Conservation (phyloP, 352 stramenopile genomes). For the Phytophthora fragariae region DNA sequence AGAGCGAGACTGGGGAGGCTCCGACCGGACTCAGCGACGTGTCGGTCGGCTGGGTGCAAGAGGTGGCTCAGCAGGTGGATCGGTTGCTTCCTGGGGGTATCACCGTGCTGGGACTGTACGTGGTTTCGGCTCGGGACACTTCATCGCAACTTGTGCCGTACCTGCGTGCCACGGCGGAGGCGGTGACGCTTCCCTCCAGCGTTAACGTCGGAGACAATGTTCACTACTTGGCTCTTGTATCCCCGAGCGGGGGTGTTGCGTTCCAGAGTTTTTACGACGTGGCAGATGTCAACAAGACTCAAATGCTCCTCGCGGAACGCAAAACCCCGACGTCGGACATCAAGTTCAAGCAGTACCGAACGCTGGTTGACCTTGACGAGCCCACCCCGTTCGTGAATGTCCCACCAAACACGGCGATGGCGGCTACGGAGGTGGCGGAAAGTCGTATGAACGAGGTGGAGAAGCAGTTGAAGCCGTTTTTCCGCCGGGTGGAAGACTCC, state of each 20-base stretch:
- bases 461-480: conserved; percentile 58
- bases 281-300: conserved; percentile 49
- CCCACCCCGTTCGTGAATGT: conserved; percentile 42
- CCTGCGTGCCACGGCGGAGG: conserved; percentile 55
- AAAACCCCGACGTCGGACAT: conserved; percentile 25
- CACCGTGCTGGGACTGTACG: conserved; percentile 62
- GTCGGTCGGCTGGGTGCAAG: conserved; percentile 70
- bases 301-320: conserved; percentile 35
- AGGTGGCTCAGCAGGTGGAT: conserved; percentile 76
- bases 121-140: conserved; percentile 45
- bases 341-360: conserved; percentile 49
- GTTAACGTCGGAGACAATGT: conserved; percentile 35
- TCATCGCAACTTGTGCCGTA: conserved; percentile 57
- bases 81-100: conserved; percentile 70
- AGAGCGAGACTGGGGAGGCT: conserved; percentile 46
- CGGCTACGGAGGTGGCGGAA: conserved; percentile 40
- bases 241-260: conserved; percentile 10
- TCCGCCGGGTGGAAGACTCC: conserved; percentile 45
- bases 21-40: conserved; percentile 54
- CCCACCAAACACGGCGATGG: conserved; percentile 18
- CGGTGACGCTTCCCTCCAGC: conserved; percentile 29
- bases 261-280: conserved; percentile 45
- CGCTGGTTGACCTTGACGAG: conserved; percentile 59
- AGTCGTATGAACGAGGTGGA: conserved; percentile 52
- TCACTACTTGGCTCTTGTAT: conserved; percentile 59